phyloP scores from a whole-genome alignment of 108 stramenopile genomes.

The Schizochytrium sp. region DNA sequence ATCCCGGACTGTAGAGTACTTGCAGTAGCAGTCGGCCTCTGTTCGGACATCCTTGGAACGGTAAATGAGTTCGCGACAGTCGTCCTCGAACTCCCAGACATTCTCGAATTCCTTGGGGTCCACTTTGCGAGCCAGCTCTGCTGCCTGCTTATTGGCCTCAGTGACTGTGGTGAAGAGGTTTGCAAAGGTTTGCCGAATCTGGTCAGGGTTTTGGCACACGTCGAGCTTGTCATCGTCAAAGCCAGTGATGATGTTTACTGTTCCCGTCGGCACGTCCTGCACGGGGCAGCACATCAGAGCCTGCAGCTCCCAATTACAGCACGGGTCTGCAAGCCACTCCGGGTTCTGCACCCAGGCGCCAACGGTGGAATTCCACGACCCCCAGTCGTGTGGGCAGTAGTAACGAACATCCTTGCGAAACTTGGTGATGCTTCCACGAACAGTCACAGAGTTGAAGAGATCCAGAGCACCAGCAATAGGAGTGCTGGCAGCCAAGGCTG shows the following conservation, averaged over 20 bases:
- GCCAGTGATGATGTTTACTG: not conserved
- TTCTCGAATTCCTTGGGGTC: not conserved
- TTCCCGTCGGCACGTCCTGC: not conserved
- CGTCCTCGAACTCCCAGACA: not conserved
- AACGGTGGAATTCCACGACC: not conserved
- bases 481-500: not conserved
- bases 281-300: not conserved
- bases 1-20: not conserved
- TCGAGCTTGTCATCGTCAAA: not conserved
- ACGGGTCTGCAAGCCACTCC: not conserved
- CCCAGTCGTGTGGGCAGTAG: not conserved
- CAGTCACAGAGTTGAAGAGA: not conserved
- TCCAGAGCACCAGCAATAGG: not conserved
- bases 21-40: not conserved
- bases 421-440: not conserved
- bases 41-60: not conserved
- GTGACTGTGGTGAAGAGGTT: not conserved
- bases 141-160: not conserved
- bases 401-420: not conserved
- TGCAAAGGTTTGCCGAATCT: not conserved
- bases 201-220: not conserved
- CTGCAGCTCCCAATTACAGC: conserved; percentile 1
- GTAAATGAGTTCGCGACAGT: not conserved
- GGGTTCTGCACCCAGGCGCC: not conserved
- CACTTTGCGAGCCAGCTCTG: not conserved